Conservation (phyloP, 805 yeast species). For the Zygosaccharomyces lentus region DNA sequence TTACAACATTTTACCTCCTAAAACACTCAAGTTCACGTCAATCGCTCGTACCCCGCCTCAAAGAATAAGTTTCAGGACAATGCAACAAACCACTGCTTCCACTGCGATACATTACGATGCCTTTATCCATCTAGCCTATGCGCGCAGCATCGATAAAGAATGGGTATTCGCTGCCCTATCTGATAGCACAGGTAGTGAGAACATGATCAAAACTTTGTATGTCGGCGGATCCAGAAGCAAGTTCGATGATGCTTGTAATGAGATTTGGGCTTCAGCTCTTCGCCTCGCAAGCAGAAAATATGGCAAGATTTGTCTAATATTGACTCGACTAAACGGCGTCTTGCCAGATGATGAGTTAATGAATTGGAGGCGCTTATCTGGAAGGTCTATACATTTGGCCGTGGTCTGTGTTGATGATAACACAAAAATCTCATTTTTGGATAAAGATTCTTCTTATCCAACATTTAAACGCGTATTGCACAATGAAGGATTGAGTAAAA, state of each 20-base stretch:
- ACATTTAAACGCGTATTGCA: slow-evolving; percentile 35
- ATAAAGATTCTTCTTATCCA: slow-evolving; percentile 32
- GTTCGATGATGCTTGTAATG: slow-evolving; percentile 58
- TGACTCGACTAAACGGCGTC: slow-evolving; percentile 67
- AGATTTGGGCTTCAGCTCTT: slow-evolving; percentile 59
- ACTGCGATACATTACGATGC: slow-evolving; percentile 47
- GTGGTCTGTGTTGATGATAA: slow-evolving; percentile 64
- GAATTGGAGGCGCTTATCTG: slow-evolving; percentile 72
- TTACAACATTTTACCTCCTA: slow-evolving; percentile 49
- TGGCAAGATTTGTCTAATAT: slow-evolving; percentile 54
- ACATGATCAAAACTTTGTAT: slow-evolving; percentile 63
- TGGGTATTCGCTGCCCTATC: slow-evolving; percentile 91
- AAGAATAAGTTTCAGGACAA: slow-evolving; percentile 42
- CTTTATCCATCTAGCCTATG: slow-evolving; percentile 80
- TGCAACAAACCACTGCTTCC: slow-evolving; percentile 27
- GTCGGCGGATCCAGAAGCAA: slow-evolving; percentile 35
- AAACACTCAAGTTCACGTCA: slow-evolving; percentile 33
- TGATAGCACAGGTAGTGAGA: slow-evolving; percentile 69
- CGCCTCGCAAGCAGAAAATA: slow-evolving; percentile 41
- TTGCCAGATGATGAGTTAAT: slow-evolving; percentile 78
- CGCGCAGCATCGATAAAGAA: slow-evolving; percentile 69
- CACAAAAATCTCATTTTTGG: slow-evolving; percentile 43
- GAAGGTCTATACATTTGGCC: slow-evolving; percentile 55
- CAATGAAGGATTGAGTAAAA: slow-evolving; percentile 20
- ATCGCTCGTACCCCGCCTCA: slow-evolving; percentile 42